These are phyloP conservation scores for Cydonia oblonga DNA, from an alignment of 331 rosid genomes.

Conservation along the genomic window DNA sequence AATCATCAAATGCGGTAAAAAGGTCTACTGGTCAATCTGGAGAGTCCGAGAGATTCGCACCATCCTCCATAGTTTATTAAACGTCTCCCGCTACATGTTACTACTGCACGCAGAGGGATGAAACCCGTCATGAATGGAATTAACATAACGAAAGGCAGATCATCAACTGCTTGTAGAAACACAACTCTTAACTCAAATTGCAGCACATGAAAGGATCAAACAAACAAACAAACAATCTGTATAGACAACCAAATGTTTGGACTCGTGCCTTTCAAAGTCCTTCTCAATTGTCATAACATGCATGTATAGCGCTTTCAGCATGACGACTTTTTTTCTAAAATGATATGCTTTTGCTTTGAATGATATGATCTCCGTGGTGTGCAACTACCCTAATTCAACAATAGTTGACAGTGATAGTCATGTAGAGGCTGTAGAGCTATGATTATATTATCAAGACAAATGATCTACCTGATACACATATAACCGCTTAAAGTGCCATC, in stretches of 20 bases:
- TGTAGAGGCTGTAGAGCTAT: too few relatives aligned
- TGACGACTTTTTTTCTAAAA: not conserved
- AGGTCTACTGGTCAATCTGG: not conserved
- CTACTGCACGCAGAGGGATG: not conserved
- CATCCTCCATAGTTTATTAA: constrained; percentile 1
- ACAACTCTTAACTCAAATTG: not conserved
- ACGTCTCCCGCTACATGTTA: not conserved
- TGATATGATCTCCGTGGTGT: not conserved
- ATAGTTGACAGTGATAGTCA: not conserved
- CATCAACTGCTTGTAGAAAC: not conserved
- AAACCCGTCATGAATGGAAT: not conserved
- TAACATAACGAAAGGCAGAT: not conserved
- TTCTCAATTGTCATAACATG: not conserved
- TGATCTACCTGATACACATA: not conserved
- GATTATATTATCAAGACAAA: not conserved
- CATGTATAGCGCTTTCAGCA: not conserved
- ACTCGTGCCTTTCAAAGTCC: not conserved
- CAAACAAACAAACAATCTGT: too few relatives aligned
- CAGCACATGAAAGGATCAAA: too few relatives aligned
- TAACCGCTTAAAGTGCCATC: constrained; percentile 68
- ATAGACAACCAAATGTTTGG: not conserved
- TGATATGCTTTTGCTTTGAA: not conserved
- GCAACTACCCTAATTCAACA: not conserved
- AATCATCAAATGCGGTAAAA: not conserved
- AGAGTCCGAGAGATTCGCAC: not conserved